Conservation (phyloP, 768 basidiomycete species). For the Amanita subjunquillea region DNA sequence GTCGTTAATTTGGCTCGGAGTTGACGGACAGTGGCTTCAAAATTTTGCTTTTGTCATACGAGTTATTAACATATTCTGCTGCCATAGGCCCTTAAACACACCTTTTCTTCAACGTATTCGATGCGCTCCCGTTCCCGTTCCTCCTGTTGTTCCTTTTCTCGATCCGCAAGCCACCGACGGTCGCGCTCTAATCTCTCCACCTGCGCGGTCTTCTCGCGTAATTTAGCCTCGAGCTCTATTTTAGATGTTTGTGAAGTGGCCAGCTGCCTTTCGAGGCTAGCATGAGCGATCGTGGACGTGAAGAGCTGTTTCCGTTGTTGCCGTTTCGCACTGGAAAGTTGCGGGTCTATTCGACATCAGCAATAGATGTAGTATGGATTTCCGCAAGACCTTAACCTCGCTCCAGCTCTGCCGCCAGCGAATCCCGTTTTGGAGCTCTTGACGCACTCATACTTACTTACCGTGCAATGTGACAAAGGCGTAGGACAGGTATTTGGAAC, state of each 20-base stretch:
- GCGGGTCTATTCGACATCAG: conserved; percentile 37
- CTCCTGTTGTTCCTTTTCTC: conserved; percentile 58
- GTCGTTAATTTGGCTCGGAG: conserved; percentile 38
- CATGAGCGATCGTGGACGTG: conserved; percentile 47
- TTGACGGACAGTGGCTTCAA: conserved; percentile 40
- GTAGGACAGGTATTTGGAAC: conserved; percentile 1
- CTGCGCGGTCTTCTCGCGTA: conserved; percentile 51
- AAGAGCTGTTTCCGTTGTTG: conserved; percentile 58
- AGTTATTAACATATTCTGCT: not conserved
- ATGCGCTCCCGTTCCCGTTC: conserved; percentile 51
- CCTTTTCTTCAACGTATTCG: conserved; percentile 50
- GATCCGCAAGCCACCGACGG: conserved; percentile 55
- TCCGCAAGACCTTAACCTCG: conserved; percentile 27
- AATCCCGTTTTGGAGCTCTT: conserved; percentile 47
- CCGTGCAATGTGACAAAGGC: not conserved
- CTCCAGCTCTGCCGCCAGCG: conserved; percentile 58
- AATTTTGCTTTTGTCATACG: conserved; percentile 25
- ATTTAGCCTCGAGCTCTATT: conserved; percentile 54
- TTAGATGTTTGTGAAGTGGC: conserved; percentile 49
- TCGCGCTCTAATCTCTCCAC: conserved; percentile 65
- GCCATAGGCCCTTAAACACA: conserved; percentile 16
- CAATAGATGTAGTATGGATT: not conserved
- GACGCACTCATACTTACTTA: conserved; percentile 8
- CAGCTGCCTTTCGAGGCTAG: conserved; percentile 61
- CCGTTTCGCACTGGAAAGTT: conserved; percentile 55